These are phyloP conservation scores for Phytopythium mirpurense DNA, from an alignment of 352 stramenopile species.

Conservation along the genomic window DNA sequence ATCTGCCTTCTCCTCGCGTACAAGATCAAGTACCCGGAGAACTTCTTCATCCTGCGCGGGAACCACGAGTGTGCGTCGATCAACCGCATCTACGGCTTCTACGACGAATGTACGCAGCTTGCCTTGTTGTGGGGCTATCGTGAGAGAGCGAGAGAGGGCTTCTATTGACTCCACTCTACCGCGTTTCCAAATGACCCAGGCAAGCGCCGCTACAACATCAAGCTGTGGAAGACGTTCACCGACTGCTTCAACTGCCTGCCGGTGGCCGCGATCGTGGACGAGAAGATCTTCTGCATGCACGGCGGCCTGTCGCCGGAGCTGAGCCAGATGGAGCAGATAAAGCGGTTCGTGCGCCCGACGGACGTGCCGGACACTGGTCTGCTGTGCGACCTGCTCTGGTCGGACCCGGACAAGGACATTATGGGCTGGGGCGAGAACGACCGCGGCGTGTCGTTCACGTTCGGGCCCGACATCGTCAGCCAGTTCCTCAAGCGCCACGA, in stretches of 20 bases:
- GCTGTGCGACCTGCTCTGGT: conserved; percentile 99
- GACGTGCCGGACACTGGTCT: conserved; percentile 91
- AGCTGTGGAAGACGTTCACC: conserved; percentile 98
- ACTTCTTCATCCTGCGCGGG: conserved; percentile 77
- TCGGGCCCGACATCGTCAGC: conserved; percentile 97
- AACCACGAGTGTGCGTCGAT: conserved; percentile 83
- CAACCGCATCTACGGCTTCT: conserved; percentile 83
- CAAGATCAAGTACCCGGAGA: conserved; percentile 87
- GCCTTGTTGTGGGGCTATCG: too few relatives aligned
- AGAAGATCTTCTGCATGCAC: conserved; percentile 99
- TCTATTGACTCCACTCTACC: too few relatives aligned
- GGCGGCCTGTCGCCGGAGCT: conserved; percentile 96
- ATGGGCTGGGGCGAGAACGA: conserved; percentile 99
- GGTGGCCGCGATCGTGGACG: conserved; percentile 97
- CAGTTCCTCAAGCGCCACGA: conserved; percentile 98
- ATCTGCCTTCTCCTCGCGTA: conserved; percentile 80
- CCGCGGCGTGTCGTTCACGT: conserved; percentile 96
- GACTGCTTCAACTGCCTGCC: conserved; percentile 93
- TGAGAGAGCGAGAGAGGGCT: too few relatives aligned
- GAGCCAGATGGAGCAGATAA: conserved; percentile 90
- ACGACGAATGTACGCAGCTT: conserved; percentile 50
- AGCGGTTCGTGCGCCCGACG: conserved; percentile 90
- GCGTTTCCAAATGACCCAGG: conserved; percentile 20
- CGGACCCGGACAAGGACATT: conserved; percentile 98
- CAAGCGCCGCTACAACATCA: conserved; percentile 94